Evolutionary conservation across 148 eudicot genomes (phyloP).

Genomic region (Rhododendron kiyosumense): DNA sequence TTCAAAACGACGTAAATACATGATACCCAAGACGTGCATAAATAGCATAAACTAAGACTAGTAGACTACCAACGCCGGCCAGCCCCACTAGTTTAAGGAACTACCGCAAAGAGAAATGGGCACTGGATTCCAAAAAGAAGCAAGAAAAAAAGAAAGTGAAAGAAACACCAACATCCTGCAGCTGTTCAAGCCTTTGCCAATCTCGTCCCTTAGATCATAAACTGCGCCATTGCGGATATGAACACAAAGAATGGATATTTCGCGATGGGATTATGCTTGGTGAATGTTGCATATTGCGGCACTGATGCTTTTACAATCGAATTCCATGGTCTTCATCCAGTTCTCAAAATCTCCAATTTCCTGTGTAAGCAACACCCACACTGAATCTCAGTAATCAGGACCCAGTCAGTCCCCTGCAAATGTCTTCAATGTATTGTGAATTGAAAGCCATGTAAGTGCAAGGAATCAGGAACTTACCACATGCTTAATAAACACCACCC

Average conservation of each 20-base stretch:
- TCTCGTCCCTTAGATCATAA: no score
- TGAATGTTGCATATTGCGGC: slow-evolving; percentile 8
- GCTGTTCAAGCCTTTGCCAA: slow-evolving; percentile 1
- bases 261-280: background rate
- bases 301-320: slow-evolving; percentile 12
- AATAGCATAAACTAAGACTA: background rate
- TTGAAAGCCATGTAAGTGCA: background rate
- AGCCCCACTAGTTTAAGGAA: background rate
- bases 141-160: background rate
- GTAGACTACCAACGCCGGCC: background rate
- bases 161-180: background rate
- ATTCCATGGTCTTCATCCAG: slow-evolving; percentile 15
- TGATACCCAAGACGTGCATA: background rate
- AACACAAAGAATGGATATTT: background rate
- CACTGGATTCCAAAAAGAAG: background rate
- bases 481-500: background rate
- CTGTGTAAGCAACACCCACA: background rate
- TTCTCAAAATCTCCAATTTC: slow-evolving; percentile 15
- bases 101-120: background rate
- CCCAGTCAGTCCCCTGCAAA: background rate
- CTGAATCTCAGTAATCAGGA: background rate
- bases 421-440: background rate
- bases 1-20: background rate
- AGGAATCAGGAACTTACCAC: background rate
- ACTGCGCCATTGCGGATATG: background rate